Evolutionary conservation across 1,284 basidiomycete species (phyloP).

Genomic region (Ceratobasidium sp.): DNA sequence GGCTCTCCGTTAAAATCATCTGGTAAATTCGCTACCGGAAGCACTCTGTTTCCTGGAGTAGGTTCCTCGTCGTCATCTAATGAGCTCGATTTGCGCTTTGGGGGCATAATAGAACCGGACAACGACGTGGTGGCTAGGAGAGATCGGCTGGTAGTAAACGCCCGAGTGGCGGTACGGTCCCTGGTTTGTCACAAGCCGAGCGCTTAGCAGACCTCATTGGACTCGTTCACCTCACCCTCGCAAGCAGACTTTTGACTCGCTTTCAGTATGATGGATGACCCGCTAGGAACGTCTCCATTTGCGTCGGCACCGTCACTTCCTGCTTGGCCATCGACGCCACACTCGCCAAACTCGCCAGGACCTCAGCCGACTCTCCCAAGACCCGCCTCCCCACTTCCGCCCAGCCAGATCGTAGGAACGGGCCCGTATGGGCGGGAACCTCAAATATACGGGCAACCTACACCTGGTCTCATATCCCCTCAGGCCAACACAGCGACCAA

Average conservation of each 20-base stretch:
- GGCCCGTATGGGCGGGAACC: slow-evolving; percentile 73
- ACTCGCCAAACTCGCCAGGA: slow-evolving; percentile 23
- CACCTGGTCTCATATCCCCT: slow-evolving; percentile 79
- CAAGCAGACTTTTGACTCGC: not conserved
- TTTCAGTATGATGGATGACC: slow-evolving; percentile 30
- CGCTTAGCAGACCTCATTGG: slow-evolving; percentile 14
- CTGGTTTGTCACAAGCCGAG: slow-evolving; percentile 1
- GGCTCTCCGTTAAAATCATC: slow-evolving; percentile 40
- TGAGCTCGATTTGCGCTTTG: slow-evolving; percentile 14
- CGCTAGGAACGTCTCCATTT: slow-evolving; percentile 32
- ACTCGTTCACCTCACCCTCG: not conserved
- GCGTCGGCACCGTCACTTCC: slow-evolving; percentile 14
- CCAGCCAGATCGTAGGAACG: slow-evolving; percentile 21
- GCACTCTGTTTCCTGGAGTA: slow-evolving; percentile 35
- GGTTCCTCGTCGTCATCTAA: not conserved
- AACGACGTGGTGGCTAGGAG: not conserved
- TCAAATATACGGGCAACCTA: slow-evolving; percentile 82
- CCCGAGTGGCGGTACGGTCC: not conserved
- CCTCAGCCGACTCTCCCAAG: slow-evolving; percentile 27
- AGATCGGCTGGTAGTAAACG: not conserved
- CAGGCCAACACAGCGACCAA: slow-evolving; percentile 66
- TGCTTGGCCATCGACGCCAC: slow-evolving; percentile 29
- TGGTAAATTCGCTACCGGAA: slow-evolving; percentile 42
- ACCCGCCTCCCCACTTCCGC: slow-evolving; percentile 32
- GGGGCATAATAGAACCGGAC: not conserved